These are phyloP conservation scores for Citrus reticulata DNA, from an alignment of 345 rosid genomes.

Conservation along the genomic window DNA sequence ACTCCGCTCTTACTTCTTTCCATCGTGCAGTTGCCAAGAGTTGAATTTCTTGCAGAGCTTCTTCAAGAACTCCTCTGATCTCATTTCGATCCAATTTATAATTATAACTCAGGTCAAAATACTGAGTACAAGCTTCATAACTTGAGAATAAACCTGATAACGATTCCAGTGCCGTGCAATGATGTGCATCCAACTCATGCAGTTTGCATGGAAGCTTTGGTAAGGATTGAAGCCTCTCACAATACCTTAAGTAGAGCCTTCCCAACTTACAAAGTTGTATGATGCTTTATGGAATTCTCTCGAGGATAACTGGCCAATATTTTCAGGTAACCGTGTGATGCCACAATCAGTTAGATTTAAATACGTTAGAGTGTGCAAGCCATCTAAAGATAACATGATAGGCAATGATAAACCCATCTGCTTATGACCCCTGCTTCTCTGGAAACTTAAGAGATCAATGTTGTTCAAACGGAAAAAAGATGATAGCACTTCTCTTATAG, in stretches of 20 bases:
- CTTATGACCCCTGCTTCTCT: neutral
- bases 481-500: no score
- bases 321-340: neutral
- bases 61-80: neutral
- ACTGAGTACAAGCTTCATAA: neutral
- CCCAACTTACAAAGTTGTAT: neutral
- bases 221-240: neutral
- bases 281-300: neutral
- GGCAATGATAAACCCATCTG: neutral
- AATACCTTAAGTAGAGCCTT: neutral
- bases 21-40: neutral
- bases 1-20: neutral
- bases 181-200: neutral
- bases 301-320: neutral
- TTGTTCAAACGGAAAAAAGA: no score
- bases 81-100: no score
- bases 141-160: neutral
- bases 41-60: neutral
- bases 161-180: neutral
- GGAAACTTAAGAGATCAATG: no score
- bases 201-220: neutral
- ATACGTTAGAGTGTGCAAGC: neutral
- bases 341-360: neutral
- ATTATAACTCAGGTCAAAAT: no score
- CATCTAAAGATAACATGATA: neutral